phyloP scores from a whole-genome alignment of 2,329 filamentous ascomycete genomes.

The Parascedosporium putredinis region DNA sequence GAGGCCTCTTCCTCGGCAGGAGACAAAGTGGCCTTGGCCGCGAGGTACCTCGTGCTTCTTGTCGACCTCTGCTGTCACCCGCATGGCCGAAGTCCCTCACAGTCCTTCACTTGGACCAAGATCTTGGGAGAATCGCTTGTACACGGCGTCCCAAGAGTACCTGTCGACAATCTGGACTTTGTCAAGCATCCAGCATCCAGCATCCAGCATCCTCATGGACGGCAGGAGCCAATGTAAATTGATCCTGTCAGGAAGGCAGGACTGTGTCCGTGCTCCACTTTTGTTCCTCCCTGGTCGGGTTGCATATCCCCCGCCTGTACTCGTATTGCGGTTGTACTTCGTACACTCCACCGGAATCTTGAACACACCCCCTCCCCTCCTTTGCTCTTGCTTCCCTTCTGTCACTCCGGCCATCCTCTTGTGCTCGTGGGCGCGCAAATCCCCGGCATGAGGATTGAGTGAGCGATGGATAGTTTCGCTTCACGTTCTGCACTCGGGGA shows the following conservation, averaged over 20 bases:
- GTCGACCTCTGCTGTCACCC: too few species aligned
- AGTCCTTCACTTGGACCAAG: background rate
- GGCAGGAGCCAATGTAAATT: background rate
- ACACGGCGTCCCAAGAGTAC: background rate
- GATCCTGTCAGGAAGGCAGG: slow-evolving; percentile 1
- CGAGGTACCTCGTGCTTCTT: background rate
- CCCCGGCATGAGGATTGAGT: too few species aligned
- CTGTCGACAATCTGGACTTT: background rate
- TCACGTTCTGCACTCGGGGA: too few species aligned
- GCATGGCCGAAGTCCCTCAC: too few species aligned
- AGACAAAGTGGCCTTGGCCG: background rate
- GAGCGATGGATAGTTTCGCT: too few species aligned
- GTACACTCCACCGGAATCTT: slow-evolving; percentile 2
- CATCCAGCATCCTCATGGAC: background rate
- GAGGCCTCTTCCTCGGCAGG: background rate
- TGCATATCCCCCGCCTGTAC: slow-evolving; percentile 3
- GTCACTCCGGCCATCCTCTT: too few species aligned
- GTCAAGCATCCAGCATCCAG: too few species aligned
- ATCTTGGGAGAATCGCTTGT: background rate
- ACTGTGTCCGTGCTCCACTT: slow-evolving; percentile 2
- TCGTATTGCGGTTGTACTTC: slow-evolving; percentile 2
- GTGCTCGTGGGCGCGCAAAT: too few species aligned
- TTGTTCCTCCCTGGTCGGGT: slow-evolving; percentile 1
- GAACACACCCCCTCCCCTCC: background rate
- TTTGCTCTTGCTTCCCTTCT: too few species aligned